phyloP scores from a whole-genome alignment of 2,329 filamentous ascomycete species.

The Calonectria montana region DNA sequence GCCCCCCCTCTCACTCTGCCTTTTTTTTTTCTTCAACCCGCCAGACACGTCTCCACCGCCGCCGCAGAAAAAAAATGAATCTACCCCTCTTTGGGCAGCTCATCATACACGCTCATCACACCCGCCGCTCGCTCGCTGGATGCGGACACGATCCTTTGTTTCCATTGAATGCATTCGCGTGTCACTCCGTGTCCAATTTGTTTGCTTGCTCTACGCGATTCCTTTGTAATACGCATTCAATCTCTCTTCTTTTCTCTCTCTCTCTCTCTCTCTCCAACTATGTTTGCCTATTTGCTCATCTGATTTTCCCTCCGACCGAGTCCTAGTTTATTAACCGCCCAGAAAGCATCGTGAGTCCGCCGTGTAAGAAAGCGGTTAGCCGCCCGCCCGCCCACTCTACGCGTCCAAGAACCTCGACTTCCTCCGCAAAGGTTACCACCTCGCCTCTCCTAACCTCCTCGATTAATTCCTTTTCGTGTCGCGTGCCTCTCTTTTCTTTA shows the following conservation, averaged over 20 bases:
- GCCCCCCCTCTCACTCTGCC: neutral
- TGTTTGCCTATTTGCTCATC: neutral
- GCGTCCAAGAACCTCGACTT: neutral
- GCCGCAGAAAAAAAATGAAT: conserved; percentile 7
- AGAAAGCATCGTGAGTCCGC: neutral
- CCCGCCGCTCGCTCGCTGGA: neutral
- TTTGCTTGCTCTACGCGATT: neutral
- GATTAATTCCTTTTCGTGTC: neutral
- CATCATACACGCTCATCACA: neutral
- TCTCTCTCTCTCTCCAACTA: no score
- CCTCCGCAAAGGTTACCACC: conserved; percentile 1
- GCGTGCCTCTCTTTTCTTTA: neutral
- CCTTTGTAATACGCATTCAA: neutral
- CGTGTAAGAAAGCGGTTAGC: conserved; percentile 11
- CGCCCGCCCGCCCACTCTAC: neutral
- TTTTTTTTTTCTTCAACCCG: neutral
- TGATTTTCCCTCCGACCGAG: neutral
- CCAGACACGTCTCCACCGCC: conserved; percentile 17
- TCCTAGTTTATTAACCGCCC: neutral
- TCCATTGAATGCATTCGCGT: neutral
- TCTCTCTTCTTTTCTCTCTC: neutral
- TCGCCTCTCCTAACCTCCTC: neutral
- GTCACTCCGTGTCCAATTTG: neutral
- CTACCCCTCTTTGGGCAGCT: conserved; percentile 9
- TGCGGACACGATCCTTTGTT: neutral